Base-by-base conservation (phyloP, 2,329 filamentous ascomycete genomes). In the Fusarium camptoceras region DNA sequence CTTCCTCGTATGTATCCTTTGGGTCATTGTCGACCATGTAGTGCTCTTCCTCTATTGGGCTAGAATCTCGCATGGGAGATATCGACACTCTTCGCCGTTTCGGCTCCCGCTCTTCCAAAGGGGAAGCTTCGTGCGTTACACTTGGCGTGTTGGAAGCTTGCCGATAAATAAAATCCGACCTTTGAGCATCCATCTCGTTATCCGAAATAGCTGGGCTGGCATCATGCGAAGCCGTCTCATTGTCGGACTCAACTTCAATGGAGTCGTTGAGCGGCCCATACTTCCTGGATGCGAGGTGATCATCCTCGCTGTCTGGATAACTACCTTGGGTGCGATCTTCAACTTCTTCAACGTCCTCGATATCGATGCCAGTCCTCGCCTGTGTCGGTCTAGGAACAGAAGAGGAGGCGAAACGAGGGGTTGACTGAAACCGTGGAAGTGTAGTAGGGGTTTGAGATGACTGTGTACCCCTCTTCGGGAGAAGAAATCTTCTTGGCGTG, bases 401-500 rank as follows among this genome's bases (percentile, higher is more conserved):
- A 15, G 78, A 78, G 5, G 76, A 75, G 50, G 77, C 77, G 66
- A 82, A 83, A n/a, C 79, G 76, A 22, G 79, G 81, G 39, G 80
- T 82, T 27, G 79, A 78, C 30, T 78, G 78, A 56, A 81, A 82
- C 55, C 75, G 78, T 49, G 75, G 75, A 9, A 72, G 59, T 24
- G 66, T 75, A 25, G 76, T 70, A 15, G 77, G 77, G 24, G 77
- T 76, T 62, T 79, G 78, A 27, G 78, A 78, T 8, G 73, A 66
- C 51, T 77, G 75, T n/a, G 77, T 72, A 16, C 75, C 73, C 30
- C 79, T 67, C 58, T 79, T 81, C 4, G 79, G 73, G 9, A 80
- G 74, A 56, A 82, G 73, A 59, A 83, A 83, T 8, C 79, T 77
- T 63, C 80, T 76, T 22, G 81, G 80, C 9, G 79, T 77, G 7